Evolutionary conservation across 805 yeast genomes (phyloP).

Genomic region (Blastobotrys mokoenaii): DNA sequence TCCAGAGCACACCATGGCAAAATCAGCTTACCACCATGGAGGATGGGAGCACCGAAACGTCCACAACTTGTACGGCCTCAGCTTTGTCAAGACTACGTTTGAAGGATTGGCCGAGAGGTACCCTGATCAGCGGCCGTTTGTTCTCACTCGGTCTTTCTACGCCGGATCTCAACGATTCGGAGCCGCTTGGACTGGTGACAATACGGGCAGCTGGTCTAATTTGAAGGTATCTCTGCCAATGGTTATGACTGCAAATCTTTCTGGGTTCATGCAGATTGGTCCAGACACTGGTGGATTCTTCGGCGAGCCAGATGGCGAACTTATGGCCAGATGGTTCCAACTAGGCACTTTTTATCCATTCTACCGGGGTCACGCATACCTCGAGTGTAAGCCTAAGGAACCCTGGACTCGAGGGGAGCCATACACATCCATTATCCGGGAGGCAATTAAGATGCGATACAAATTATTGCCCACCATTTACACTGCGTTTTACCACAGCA

Average conservation of each 20-base stretch:
- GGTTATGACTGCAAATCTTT: conserved; percentile 69
- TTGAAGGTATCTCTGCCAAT: conserved; percentile 73
- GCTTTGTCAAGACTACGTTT: conserved; percentile 72
- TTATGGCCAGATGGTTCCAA: conserved; percentile 87
- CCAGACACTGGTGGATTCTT: conserved; percentile 96
- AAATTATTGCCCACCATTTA: conserved; percentile 66
- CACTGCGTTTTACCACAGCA: conserved; percentile 62
- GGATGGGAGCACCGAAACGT: conserved; percentile 82
- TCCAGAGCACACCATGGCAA: conserved; percentile 84
- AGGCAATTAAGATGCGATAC: conserved; percentile 66
- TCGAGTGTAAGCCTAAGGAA: conserved; percentile 83
- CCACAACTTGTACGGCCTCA: conserved; percentile 75
- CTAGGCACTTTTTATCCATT: conserved; percentile 93
- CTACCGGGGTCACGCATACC: conserved; percentile 92
- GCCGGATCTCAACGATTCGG: conserved; percentile 86
- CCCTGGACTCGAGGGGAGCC: conserved; percentile 83
- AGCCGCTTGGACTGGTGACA: conserved; percentile 97
- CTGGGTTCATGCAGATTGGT: conserved; percentile 84
- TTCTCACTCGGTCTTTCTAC: conserved; percentile 75
- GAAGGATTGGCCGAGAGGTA: conserved; percentile 51
- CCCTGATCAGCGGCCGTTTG: conserved; percentile 60
- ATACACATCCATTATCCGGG: conserved; percentile 52
- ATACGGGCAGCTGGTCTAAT: conserved; percentile 84
- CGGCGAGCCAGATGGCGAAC: conserved; percentile 74
- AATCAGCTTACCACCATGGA: conserved; percentile 67